phyloP scores from a whole-genome alignment of 164 flowering plant species.

The Magnolia changhungtana region DNA sequence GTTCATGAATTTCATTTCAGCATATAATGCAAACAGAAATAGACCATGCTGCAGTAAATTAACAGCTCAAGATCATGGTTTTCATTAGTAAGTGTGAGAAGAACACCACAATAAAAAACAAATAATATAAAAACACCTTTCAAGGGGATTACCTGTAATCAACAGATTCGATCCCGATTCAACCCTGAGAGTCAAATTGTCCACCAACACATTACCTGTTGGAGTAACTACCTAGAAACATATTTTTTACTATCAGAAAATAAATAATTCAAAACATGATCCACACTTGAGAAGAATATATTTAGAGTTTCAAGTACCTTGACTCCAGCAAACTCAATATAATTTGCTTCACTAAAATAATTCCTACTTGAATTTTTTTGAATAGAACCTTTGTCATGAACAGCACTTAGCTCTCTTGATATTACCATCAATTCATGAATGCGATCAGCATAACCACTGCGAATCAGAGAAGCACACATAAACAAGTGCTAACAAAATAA shows the following conservation, averaged over 20 bases:
- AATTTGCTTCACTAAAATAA: conserved; percentile 74
- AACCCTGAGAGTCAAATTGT: conserved; percentile 73
- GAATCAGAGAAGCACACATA: conserved; percentile 4
- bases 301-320: conserved; percentile 44
- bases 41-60: no score
- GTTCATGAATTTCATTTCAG: no score
- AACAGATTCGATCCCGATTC: conserved; percentile 90
- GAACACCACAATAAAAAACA: no score
- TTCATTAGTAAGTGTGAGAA: no score
- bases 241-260: conserved; percentile 6
- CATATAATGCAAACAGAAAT: no score
- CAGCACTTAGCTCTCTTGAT: conserved; percentile 66
- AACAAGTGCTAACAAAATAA: neutral
- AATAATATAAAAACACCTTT: neutral
- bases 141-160: conserved; percentile 68
- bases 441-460: conserved; percentile 99
- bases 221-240: conserved; percentile 93
- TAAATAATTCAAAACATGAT: neutral
- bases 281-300: neutral
- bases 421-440: conserved; percentile 79
- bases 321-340: conserved; percentile 83
- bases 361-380: conserved; percentile 57
- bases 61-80: no score
- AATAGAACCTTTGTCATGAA: conserved; percentile 44
- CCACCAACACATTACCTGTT: conserved; percentile 86